These are phyloP conservation scores for Pouteria campechiana DNA, from an alignment of 179 eudicot genomes.

Conservation along the genomic window DNA sequence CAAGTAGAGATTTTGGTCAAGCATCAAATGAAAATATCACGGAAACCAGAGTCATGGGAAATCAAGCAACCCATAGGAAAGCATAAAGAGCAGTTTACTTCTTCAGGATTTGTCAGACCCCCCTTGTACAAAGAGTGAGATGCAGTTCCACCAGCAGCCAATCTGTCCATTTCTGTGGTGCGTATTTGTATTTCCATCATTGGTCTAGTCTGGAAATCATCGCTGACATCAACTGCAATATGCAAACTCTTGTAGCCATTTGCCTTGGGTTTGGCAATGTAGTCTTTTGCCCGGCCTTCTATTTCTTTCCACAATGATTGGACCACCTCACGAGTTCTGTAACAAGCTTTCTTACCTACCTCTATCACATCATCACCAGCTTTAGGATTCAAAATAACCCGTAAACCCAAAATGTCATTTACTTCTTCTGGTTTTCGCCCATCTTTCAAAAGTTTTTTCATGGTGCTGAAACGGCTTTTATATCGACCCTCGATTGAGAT, in stretches of 20 bases:
- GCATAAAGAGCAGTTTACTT: no score
- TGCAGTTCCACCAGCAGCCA: slow-evolving; percentile 76
- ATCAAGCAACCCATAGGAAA: no score
- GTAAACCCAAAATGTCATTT: slow-evolving; percentile 73
- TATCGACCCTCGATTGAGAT: slow-evolving; percentile 70
- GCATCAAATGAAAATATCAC: no score
- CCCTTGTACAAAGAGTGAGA: slow-evolving; percentile 94
- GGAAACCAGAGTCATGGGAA: no score
- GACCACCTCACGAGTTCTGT: slow-evolving; percentile 58
- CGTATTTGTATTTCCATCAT: slow-evolving; percentile 90
- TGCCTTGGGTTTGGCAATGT: slow-evolving; percentile 72
- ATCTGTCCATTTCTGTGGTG: slow-evolving; percentile 68
- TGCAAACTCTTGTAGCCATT: slow-evolving; percentile 91
- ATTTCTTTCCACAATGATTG: slow-evolving; percentile 76
- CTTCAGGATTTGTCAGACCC: slow-evolving; percentile 89
- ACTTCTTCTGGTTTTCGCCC: slow-evolving; percentile 93
- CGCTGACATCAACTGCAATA: slow-evolving; percentile 88
- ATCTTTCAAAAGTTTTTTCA: slow-evolving; percentile 89
- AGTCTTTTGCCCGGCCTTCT: slow-evolving; percentile 73
- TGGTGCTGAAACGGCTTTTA: slow-evolving; percentile 90
- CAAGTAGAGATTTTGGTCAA: no score
- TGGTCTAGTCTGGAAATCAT: slow-evolving; percentile 43
- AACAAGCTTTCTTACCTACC: slow-evolving; percentile 68
- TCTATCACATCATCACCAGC: slow-evolving; percentile 23
- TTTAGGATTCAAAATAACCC: slow-evolving; percentile 55